phyloP scores from a whole-genome alignment of 2,329 filamentous ascomycete genomes.

The Nigrograna mackinnonii region DNA sequence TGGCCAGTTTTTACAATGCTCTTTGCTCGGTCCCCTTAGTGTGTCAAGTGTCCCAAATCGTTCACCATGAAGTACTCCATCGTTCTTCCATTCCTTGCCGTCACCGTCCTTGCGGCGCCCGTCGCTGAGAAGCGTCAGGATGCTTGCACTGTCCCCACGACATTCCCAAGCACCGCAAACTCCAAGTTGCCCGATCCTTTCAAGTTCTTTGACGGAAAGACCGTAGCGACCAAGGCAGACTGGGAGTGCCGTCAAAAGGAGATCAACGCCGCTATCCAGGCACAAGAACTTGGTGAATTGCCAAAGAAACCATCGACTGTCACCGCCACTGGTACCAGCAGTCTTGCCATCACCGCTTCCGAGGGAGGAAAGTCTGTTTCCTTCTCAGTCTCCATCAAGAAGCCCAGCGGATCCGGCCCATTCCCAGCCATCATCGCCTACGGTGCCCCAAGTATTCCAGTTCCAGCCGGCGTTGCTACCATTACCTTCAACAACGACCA shows the following conservation, averaged over 20 bases:
- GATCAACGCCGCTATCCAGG: conserved; percentile 38
- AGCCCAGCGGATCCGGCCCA: conserved; percentile 50
- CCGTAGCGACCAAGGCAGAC: conserved; percentile 37
- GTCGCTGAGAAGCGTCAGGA: conserved; percentile 32
- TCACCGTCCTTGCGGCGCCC: conserved; percentile 31
- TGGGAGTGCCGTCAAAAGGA: conserved; percentile 43
- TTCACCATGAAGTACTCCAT: conserved; percentile 37
- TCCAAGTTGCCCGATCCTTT: conserved; percentile 43
- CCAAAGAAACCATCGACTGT: conserved; percentile 39
- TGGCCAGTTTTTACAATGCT: conserved; percentile 1
- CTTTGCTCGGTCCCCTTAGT: conserved; percentile 8
- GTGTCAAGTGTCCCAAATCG: conserved; percentile 8
- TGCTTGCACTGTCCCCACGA: conserved; percentile 31
- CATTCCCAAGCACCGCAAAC: conserved; percentile 31
- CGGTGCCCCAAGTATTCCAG: conserved; percentile 58
- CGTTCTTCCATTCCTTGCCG: conserved; percentile 30
- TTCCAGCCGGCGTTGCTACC: conserved; percentile 58
- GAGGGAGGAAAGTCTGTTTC: conserved; percentile 39
- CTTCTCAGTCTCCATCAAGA: conserved; percentile 41
- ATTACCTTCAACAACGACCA: conserved; percentile 64
- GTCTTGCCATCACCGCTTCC: conserved; percentile 37
- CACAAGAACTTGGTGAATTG: conserved; percentile 41
- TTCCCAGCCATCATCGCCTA: conserved; percentile 63
- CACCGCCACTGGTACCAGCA: conserved; percentile 33
- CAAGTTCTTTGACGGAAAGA: conserved; percentile 39